Percentiles rank a stretch among this genome's conserved stretches.
Evolutionary conservation across 2,329 filamentous ascomycete genomes (phyloP).

Genomic region (Fusarium chaquense): DNA sequence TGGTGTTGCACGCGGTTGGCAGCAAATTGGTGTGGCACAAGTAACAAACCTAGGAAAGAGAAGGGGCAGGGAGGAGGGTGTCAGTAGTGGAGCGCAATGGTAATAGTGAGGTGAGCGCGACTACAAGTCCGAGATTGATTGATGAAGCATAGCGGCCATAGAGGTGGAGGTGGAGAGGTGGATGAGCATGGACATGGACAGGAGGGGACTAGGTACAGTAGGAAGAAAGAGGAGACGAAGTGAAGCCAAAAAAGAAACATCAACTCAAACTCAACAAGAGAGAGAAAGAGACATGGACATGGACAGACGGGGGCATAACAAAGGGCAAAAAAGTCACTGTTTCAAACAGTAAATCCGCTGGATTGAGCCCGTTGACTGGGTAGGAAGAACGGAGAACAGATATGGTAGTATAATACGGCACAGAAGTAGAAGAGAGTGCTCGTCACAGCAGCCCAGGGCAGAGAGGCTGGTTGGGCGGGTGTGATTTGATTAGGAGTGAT

Average conservation of each 20-base stretch:
- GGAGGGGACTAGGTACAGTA: constrained; percentile 13
- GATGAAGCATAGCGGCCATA: constrained; percentile 46
- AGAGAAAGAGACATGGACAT: constrained; percentile 16
- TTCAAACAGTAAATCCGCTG: constrained; percentile 34
- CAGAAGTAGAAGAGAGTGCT: constrained; percentile 9
- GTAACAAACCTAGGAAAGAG: constrained; percentile 25
- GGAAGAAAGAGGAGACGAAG: constrained; percentile 21
- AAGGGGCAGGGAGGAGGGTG: constrained; percentile 45
- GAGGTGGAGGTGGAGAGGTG: constrained; percentile 42
- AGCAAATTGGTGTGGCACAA: constrained; percentile 46
- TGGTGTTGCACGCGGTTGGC: constrained; percentile 31
- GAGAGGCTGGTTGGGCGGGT: constrained; percentile 11
- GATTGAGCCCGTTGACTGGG: constrained; percentile 37
- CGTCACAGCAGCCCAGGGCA: not conserved
- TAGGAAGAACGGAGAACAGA: constrained; percentile 3
- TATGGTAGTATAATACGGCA: not conserved
- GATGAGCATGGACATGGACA: constrained; percentile 21
- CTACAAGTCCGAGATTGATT: constrained; percentile 44
- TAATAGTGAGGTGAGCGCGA: constrained; percentile 29
- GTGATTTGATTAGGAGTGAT: constrained; percentile 33
- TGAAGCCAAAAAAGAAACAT: constrained; percentile 20
- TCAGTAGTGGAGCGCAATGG: constrained; percentile 41
- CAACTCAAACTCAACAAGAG: constrained; percentile 8
- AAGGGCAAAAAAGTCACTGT: constrained; percentile 22
- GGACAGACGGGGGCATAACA: constrained; percentile 12